Percentiles rank a stretch among this genome's conserved stretches.
phyloP scores from a whole-genome alignment of 805 yeast species.

The Metschnikowia similis region DNA sequence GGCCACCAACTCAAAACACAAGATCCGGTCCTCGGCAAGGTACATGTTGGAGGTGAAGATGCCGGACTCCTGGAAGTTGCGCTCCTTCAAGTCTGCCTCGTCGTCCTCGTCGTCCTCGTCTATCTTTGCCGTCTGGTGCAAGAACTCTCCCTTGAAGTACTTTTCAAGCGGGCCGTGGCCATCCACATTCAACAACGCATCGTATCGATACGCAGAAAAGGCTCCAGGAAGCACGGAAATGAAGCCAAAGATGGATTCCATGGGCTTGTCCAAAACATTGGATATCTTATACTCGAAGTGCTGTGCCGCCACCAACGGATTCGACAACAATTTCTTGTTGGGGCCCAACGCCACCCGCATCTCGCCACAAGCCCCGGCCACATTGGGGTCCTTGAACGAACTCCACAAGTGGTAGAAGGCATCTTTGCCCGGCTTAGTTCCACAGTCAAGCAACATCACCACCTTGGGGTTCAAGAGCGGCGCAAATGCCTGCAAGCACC shows the following conservation, averaged over 20 bases:
- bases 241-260: conserved; percentile 61
- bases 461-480: conserved; percentile 54
- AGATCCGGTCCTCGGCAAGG: conserved; percentile 64
- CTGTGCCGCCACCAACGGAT: conserved; percentile 62
- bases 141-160: conserved; percentile 62
- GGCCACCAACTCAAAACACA: conserved; percentile 62
- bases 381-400: conserved; percentile 50
- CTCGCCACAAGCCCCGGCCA: conserved; percentile 74
- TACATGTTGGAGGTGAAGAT: conserved; percentile 68
- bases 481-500: conserved; percentile 66
- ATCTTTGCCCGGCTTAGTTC: conserved; percentile 58
- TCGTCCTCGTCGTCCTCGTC: conserved; percentile 46
- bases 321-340: conserved; percentile 29
- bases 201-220: conserved; percentile 58
- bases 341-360: conserved; percentile 76
- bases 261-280: conserved; percentile 62
- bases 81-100: conserved; percentile 34
- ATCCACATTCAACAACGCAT: conserved; percentile 52
- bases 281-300: conserved; percentile 67
- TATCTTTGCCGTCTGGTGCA: conserved; percentile 52
- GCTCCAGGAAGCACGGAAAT: conserved; percentile 68
- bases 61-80: conserved; percentile 39
- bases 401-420: conserved; percentile 59
- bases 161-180: conserved; percentile 60
- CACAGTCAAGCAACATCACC: conserved; percentile 57